phyloP scores from a whole-genome alignment of 225 moss, liverwort and hornwort species.

The Pseudisothecium myosuroides region DNA sequence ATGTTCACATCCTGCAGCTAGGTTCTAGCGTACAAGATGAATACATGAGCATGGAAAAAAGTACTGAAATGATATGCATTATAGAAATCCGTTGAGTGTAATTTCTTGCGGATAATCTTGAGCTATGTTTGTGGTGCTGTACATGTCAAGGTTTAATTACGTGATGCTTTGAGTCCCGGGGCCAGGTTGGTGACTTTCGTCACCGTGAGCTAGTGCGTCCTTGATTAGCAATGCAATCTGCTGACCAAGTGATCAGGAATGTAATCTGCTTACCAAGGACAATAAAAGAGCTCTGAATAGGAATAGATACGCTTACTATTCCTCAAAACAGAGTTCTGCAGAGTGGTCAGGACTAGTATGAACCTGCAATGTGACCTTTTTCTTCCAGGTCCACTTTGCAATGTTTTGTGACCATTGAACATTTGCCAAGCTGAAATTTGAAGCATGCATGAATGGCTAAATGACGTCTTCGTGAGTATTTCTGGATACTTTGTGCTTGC shows the following conservation, averaged over 20 bases:
- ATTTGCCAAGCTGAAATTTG: background rate
- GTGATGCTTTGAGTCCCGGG: background rate
- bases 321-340: background rate
- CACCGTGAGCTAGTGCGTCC: background rate
- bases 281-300: background rate
- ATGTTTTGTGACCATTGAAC: background rate
- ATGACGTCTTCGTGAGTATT: background rate
- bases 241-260: background rate
- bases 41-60: background rate
- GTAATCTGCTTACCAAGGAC: background rate
- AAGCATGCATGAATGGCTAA: background rate
- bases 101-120: background rate
- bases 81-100: background rate
- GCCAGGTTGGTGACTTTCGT: background rate
- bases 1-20: background rate
- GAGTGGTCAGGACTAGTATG: no score
- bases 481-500: background rate
- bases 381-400: background rate
- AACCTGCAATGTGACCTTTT: background rate
- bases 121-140: background rate
- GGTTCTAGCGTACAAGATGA: background rate
- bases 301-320: background rate
- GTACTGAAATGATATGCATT: background rate
- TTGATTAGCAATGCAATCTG: background rate
- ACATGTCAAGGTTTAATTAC: background rate